These are phyloP conservation scores for Iberis pinnata DNA, from an alignment of 345 rosid species.

Conservation along the genomic window DNA sequence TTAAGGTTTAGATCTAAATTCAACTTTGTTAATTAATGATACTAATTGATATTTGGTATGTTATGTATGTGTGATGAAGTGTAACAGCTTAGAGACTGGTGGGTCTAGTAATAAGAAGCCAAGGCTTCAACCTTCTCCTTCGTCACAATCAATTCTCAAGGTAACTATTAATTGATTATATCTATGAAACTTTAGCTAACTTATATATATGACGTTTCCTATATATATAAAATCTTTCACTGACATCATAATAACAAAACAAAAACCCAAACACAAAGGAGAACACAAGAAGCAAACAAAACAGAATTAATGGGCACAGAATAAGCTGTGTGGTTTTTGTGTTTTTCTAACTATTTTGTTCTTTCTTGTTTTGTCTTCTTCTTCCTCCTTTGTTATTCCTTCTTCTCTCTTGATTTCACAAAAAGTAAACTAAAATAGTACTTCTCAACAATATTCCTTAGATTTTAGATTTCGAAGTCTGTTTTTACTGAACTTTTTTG, in stretches of 20 bases:
- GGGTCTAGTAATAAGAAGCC: conserved; percentile 79
- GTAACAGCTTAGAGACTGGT: conserved; percentile 66
- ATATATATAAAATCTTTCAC: conserved; percentile 12
- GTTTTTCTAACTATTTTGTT: conserved; percentile 43
- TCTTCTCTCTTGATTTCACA: conserved; percentile 23
- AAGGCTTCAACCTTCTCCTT: conserved; percentile 69
- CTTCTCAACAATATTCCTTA: conserved; percentile 12
- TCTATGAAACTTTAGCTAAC: neutral
- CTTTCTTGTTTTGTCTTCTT: conserved; percentile 67
- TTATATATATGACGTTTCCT: conserved; percentile 15
- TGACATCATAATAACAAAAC: conserved; percentile 34
- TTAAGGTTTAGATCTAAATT: conserved; percentile 18
- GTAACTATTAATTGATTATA: conserved; percentile 30
- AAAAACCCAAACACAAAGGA: conserved; percentile 37
- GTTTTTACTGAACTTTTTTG: neutral
- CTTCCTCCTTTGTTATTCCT: conserved; percentile 45
- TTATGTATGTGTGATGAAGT: conserved; percentile 34
- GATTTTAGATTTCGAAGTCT: neutral
- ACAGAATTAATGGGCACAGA: conserved; percentile 42
- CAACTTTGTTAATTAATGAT: neutral
- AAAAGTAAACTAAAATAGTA: conserved; percentile 1
- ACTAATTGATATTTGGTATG: conserved; percentile 12
- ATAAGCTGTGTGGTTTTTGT: conserved; percentile 35
- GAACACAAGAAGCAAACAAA: conserved; percentile 29
- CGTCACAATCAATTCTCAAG: conserved; percentile 76